These are phyloP conservation scores for Cicer pinnatifidum DNA, from an alignment of 306 rosid species.

Conservation along the genomic window DNA sequence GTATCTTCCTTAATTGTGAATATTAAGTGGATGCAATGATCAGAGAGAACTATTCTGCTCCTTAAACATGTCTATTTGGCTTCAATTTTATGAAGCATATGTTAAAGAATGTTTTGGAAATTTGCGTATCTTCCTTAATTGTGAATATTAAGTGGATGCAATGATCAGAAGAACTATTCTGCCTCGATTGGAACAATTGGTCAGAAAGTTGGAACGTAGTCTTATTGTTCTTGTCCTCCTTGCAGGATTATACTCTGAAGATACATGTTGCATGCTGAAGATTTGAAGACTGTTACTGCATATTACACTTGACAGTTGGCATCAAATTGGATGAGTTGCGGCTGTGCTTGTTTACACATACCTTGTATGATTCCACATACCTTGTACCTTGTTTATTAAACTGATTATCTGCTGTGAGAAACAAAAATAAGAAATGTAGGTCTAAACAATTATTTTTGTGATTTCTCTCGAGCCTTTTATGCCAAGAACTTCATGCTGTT, in stretches of 20 bases:
- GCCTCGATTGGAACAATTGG: slow-evolving; percentile 30
- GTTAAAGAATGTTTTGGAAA: slow-evolving; percentile 33
- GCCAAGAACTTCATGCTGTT: slow-evolving; percentile 9
- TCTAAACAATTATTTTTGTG: not conserved
- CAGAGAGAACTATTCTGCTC: slow-evolving; percentile 30
- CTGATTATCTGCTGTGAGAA: slow-evolving; percentile 13
- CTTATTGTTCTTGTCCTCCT: slow-evolving; percentile 20
- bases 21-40: slow-evolving; percentile 23
- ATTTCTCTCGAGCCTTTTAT: slow-evolving; percentile 8
- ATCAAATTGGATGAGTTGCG: slow-evolving; percentile 46
- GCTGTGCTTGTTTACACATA: slow-evolving; percentile 38
- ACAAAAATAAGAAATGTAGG: slow-evolving; percentile 30
- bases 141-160: slow-evolving; percentile 22
- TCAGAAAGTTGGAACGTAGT: slow-evolving; percentile 27
- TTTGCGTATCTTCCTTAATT: slow-evolving; percentile 6
- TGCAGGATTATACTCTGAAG: slow-evolving; percentile 43
- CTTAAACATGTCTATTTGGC: slow-evolving; percentile 8
- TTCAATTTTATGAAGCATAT: slow-evolving; percentile 2
- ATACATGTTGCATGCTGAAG: slow-evolving; percentile 37
- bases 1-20: slow-evolving; percentile 13
- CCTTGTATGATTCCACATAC: slow-evolving; percentile 47
- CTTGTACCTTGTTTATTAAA: not conserved
- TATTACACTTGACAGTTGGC: slow-evolving; percentile 26
- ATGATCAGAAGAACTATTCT: slow-evolving; percentile 33
- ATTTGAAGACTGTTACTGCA: slow-evolving; percentile 34